Conservation (phyloP, 2,329 filamentous ascomycete genomes). For the Trichoderma arundinaceum region DNA sequence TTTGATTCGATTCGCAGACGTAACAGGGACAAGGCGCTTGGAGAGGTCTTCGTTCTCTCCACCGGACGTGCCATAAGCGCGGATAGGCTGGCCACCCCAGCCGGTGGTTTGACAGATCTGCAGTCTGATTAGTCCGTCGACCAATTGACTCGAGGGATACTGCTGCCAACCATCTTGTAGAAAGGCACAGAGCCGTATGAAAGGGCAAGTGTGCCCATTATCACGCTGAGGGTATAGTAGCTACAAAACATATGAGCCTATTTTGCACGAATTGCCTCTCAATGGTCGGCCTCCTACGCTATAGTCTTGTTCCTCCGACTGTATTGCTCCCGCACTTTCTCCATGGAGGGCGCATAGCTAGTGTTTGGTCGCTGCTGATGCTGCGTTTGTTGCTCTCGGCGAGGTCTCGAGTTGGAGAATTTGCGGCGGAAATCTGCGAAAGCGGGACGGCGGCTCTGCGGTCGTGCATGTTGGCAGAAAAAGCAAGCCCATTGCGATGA, state of each 20-base stretch:
- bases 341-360: slow-evolving; percentile 56
- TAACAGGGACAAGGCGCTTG: slow-evolving; percentile 79
- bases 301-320: slow-evolving; percentile 70
- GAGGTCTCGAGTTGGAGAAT: slow-evolving; percentile 41
- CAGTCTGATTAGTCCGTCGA: slow-evolving; percentile 6
- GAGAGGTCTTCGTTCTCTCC: slow-evolving; percentile 65
- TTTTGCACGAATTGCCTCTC: slow-evolving; percentile 24
- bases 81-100: slow-evolving; percentile 91
- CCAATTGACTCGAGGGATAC: neutral
- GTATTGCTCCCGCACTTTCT: slow-evolving; percentile 67
- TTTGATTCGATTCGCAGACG: slow-evolving; percentile 79
- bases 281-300: slow-evolving; percentile 41
- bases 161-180: slow-evolving; percentile 75
- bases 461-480: slow-evolving; percentile 46
- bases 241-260: slow-evolving; percentile 47
- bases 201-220: slow-evolving; percentile 78
- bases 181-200: slow-evolving; percentile 84
- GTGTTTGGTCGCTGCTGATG: slow-evolving; percentile 39
- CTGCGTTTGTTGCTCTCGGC: slow-evolving; percentile 34
- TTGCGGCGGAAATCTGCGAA: slow-evolving; percentile 41
- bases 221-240: slow-evolving; percentile 77
- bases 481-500: slow-evolving; percentile 46
- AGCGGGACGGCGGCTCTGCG: slow-evolving; percentile 36
- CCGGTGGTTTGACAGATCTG: slow-evolving; percentile 82
- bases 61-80: slow-evolving; percentile 67